These are phyloP conservation scores for Suhomyces atakaporum DNA, from an alignment of 1,139 yeast genomes.

Conservation along the genomic window DNA sequence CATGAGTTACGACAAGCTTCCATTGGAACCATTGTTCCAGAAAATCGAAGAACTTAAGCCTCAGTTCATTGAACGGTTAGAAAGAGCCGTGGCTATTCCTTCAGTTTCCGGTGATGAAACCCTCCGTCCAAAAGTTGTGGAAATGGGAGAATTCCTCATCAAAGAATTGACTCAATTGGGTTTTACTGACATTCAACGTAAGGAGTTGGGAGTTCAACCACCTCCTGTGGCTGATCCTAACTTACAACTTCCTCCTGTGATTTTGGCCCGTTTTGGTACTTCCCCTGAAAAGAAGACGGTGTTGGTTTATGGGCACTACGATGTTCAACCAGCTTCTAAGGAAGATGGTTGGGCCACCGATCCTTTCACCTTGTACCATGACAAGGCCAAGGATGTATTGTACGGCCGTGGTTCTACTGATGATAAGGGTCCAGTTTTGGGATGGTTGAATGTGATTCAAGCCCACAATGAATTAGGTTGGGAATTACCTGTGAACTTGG, in stretches of 20 bases:
- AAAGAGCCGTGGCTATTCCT: conserved; percentile 86
- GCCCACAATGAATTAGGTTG: conserved; percentile 84
- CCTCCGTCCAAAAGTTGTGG: conserved; percentile 80
- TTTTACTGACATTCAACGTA: conserved; percentile 77
- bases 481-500: conserved; percentile 90
- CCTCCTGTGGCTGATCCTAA: conserved; percentile 70
- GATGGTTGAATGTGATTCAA: conserved; percentile 91
- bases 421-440: conserved; percentile 97
- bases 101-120: conserved; percentile 92
- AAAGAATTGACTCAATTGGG: conserved; percentile 70
- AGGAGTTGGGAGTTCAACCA: conserved; percentile 85
- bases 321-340: conserved; percentile 90
- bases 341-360: conserved; percentile 97
- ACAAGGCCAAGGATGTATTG: conserved; percentile 61
- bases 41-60: conserved; percentile 74
- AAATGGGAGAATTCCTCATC: conserved; percentile 82
- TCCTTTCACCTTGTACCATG: conserved; percentile 71
- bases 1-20: conserved; percentile 43
- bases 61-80: conserved; percentile 64
- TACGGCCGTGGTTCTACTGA: conserved; percentile 96
- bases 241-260: conserved; percentile 87
- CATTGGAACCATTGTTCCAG: conserved; percentile 50
- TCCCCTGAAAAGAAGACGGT: conserved; percentile 85
- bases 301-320: conserved; percentile 93
- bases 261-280: conserved; percentile 80